phyloP scores from a whole-genome alignment of 805 yeast species.

The Teunomyces funiuensis region DNA sequence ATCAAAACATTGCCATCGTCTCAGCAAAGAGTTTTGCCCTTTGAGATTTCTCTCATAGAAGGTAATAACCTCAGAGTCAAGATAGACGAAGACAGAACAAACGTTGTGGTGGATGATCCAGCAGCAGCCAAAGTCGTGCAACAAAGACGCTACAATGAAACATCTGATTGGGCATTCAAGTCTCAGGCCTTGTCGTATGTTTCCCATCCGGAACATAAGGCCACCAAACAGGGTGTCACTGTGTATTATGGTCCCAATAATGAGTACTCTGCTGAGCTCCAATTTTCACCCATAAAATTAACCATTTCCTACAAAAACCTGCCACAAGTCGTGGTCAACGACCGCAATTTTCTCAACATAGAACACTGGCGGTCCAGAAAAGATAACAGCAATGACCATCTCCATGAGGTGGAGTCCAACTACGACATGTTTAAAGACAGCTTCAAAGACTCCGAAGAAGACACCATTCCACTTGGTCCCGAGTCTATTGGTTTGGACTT shows the following conservation, averaged over 20 bases:
- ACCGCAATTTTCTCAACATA: constrained; percentile 66
- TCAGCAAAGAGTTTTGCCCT: constrained; percentile 45
- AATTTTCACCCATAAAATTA: constrained; percentile 50
- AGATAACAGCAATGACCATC: constrained; percentile 30
- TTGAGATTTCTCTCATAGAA: constrained; percentile 55
- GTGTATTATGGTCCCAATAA: constrained; percentile 38
- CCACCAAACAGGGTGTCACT: constrained; percentile 13
- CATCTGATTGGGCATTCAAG: constrained; percentile 58
- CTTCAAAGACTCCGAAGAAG: constrained; percentile 65
- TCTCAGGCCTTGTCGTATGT: constrained; percentile 10
- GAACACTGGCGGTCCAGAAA: constrained; percentile 68
- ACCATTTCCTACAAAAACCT: constrained; percentile 46
- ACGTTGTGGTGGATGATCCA: constrained; percentile 8
- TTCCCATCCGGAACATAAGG: constrained; percentile 14
- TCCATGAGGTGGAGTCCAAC: constrained; percentile 59
- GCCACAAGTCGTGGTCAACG: constrained; percentile 61
- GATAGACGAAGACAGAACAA: constrained; percentile 57
- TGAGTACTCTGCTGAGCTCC: constrained; percentile 44
- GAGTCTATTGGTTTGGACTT: constrained; percentile 86
- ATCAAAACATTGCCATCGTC: constrained; percentile 36
- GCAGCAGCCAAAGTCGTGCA: constrained; percentile 24
- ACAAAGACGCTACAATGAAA: constrained; percentile 56
- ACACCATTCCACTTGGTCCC: constrained; percentile 77
- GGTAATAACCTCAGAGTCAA: constrained; percentile 61
- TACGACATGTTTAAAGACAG: constrained; percentile 69